Evolutionary conservation across 2,329 filamentous ascomycete genomes (phyloP).

Genomic region (Aspergillus oerlinghausenensis): DNA sequence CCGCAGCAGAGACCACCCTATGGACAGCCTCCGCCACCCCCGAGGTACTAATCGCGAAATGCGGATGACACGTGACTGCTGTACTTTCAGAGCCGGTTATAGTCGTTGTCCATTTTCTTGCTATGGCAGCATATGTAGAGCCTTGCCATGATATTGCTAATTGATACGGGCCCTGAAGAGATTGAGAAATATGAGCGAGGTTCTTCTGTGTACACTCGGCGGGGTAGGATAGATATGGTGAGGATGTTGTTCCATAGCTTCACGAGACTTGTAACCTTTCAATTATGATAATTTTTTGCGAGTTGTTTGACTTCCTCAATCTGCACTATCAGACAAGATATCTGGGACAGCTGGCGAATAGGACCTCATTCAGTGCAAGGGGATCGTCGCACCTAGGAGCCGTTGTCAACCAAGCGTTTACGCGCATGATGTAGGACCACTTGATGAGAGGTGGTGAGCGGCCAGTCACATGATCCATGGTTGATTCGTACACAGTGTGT

Average conservation of each 20-base stretch:
- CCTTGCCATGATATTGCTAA: not conserved
- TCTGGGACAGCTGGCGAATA: not conserved
- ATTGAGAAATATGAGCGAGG: not conserved
- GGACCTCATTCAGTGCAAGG: not conserved
- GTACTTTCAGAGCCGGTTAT: not conserved
- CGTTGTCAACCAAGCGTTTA: not conserved
- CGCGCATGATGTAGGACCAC: not conserved
- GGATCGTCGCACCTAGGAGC: not conserved
- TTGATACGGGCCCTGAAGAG: not conserved
- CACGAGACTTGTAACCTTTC: not conserved
- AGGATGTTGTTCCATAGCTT: not conserved
- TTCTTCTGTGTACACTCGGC: not conserved
- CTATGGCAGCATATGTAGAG: not conserved
- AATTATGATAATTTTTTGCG: not conserved
- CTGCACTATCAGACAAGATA: not conserved
- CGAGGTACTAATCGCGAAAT: conserved; percentile 20
- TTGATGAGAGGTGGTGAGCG: not conserved
- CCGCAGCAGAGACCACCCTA: conserved; percentile 17
- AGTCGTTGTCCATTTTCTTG: not conserved
- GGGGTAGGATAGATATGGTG: not conserved
- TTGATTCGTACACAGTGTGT: too few relatives aligned
- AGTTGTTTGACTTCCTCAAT: not conserved
- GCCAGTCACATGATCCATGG: not conserved
- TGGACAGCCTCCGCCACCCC: conserved; percentile 19
- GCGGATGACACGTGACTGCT: not conserved